Conservation (phyloP, 78 protist species). For the Speleostelium caveatum region DNA sequence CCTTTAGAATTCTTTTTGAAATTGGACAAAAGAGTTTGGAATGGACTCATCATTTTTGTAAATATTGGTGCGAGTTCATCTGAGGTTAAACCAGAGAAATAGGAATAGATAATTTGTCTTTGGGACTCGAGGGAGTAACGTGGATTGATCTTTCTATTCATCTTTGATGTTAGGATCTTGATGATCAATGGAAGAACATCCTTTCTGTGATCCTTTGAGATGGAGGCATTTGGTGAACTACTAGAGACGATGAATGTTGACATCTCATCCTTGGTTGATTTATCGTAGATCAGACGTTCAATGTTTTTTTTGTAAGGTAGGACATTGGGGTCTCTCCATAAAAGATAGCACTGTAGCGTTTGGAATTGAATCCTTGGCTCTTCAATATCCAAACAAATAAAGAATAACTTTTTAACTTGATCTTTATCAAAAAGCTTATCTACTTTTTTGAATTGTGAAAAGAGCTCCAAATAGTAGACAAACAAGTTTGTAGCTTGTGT, state of each 20-base stretch:
- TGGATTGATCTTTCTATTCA: constrained; percentile 9
- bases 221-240: constrained; percentile 23
- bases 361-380: constrained; percentile 43
- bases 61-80: constrained; percentile 32
- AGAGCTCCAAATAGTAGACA: constrained; percentile 44
- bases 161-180: constrained; percentile 32
- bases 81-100: constrained; percentile 37
- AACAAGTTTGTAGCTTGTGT: constrained; percentile 11
- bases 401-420: neutral
- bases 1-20: neutral
- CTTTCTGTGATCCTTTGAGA: neutral
- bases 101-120: constrained; percentile 24
- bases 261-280: constrained; percentile 72
- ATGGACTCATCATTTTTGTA: neutral
- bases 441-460: constrained; percentile 50
- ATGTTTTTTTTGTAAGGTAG: constrained; percentile 55
- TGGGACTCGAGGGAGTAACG: constrained; percentile 22
- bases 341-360: constrained; percentile 36
- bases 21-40: neutral
- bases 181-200: constrained; percentile 10
- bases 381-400: constrained; percentile 12
- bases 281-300: constrained; percentile 41
- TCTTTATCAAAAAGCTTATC: neutral
- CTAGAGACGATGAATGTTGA: constrained; percentile 29
- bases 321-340: neutral